Evolutionary conservation across 2,329 filamentous ascomycete genomes (phyloP), one percentile per base, ranked within the genome.

Genomic region (Periconia digitata): DNA sequence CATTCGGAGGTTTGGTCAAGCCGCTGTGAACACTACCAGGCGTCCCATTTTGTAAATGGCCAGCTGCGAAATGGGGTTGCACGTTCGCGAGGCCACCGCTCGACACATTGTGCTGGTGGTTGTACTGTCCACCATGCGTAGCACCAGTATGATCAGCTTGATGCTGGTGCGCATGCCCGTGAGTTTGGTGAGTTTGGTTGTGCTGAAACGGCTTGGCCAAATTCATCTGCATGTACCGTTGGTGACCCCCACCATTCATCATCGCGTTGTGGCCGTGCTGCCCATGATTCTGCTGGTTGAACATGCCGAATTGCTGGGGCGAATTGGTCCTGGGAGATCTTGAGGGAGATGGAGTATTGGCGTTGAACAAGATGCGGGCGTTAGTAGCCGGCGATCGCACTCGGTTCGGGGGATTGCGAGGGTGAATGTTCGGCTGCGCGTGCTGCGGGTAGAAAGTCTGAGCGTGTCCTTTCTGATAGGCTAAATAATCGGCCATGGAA

Each of bases 181-280:
- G 73, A 48, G 76, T 71, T 47, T 76, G 74, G 51, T 75, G 73
- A 51, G 67, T 74, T 54, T 86, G 79, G 54, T 81, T 84, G 55
- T 70, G 67, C 55, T 85, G 83, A 60, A 82, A 89, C 66, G 83
- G 85, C 74, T 89, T 89, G 64, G 86, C 79, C 76, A 90, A 78
- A 55, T 81, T 82, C 73, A 82, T 77, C 49, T 77, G 74, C 66
- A 74, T 73, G 44, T 72, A 71, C 59, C 74, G 79, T 55, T 83
- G 81, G 54, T 77, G 79, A 22, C 81, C 80, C 54, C 84, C 84
- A 62, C 86, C 87, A 74, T 90, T 91, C 72, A 90, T 81, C 74
- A 89, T 85, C 74, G 82, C 82, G 76, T 85, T 85, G 70, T 90
- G 87, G 70, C 84, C 84, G 74, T 86, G 85, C 69, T 88, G 85